Percentiles rank a stretch among this genome's conserved stretches.
Evolutionary conservation across 1,139 yeast species (phyloP).

Genomic region (Candida neerlandica): DNA sequence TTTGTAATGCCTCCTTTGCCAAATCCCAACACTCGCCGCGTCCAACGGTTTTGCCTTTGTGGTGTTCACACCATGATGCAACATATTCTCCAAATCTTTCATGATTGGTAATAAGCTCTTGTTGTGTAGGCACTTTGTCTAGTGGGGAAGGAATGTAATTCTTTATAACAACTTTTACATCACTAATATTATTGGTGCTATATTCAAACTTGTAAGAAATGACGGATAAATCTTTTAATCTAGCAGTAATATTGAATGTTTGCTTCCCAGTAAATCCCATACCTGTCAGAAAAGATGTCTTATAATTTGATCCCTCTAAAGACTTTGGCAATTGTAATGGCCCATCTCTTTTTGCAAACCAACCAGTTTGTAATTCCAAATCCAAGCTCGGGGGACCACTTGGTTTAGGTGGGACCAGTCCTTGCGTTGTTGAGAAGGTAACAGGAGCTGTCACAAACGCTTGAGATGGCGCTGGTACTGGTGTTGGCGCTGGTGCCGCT

Average conservation of each 20-base stretch:
- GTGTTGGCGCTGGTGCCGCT: conserved; percentile 45
- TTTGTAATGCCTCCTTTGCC: conserved; percentile 62
- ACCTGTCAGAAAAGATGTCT: conserved; percentile 29
- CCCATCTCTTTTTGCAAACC: conserved; percentile 41
- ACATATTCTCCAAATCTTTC: conserved; percentile 53
- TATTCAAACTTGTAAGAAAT: conserved; percentile 50
- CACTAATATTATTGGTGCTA: conserved; percentile 30
- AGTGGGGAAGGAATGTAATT: conserved; percentile 56
- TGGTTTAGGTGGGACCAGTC: conserved; percentile 12
- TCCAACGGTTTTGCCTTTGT: conserved; percentile 58
- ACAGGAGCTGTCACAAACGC: conserved; percentile 27
- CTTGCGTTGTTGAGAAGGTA: too few species aligned
- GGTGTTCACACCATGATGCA: conserved; percentile 65
- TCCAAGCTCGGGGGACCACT: conserved; percentile 39
- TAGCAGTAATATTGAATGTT: conserved; percentile 31
- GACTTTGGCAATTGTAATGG: conserved; percentile 35
- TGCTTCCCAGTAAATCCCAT: conserved; percentile 14
- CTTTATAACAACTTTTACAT: conserved; percentile 31
- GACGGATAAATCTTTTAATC: conserved; percentile 56
- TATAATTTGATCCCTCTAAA: conserved; percentile 39
- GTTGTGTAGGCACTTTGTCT: conserved; percentile 32
- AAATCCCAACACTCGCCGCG: conserved; percentile 82
- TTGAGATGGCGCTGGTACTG: conserved; percentile 40
- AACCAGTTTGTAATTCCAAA: conserved; percentile 44
- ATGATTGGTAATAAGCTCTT: conserved; percentile 43